phyloP scores from a whole-genome alignment of 2,329 filamentous ascomycete genomes.

The Plectosphaerella plurivora region DNA sequence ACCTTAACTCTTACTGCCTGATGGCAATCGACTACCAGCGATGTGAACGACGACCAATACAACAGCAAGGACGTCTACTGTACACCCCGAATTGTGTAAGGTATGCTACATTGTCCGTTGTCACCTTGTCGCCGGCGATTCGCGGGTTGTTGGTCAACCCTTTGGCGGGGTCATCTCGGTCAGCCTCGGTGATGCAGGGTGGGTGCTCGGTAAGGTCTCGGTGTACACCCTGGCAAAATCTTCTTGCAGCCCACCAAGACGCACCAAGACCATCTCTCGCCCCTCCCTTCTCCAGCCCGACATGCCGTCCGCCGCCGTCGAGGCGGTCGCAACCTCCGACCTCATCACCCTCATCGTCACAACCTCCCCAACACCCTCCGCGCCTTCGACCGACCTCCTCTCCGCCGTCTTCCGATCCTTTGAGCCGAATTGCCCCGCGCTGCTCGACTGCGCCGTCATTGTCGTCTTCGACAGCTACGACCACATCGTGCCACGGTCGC shows the following conservation, averaged over 20 bases:
- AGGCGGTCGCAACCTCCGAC: conserved; percentile 2
- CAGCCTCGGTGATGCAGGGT: not conserved
- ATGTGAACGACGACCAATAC: too few relatives aligned
- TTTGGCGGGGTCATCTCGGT: not conserved
- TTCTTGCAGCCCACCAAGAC: not conserved
- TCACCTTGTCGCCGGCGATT: too few relatives aligned
- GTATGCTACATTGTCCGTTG: too few relatives aligned
- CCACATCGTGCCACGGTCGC: conserved; percentile 33
- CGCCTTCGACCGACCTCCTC: conserved; percentile 48
- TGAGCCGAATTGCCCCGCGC: conserved; percentile 29
- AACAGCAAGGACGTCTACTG: too few relatives aligned
- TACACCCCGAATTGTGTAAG: too few relatives aligned
- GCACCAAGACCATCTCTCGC: not conserved
- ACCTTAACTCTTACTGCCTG: too few relatives aligned
- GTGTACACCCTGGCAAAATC: not conserved
- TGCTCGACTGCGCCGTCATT: conserved; percentile 39
- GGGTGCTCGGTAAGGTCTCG: too few relatives aligned
- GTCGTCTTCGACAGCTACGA: conserved; percentile 51
- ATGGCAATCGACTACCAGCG: too few relatives aligned
- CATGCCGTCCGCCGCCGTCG: not conserved
- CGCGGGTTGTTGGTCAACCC: too few relatives aligned
- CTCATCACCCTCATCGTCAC: conserved; percentile 44
- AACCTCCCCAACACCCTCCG: conserved; percentile 51
- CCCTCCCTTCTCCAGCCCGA: not conserved
- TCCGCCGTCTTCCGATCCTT: conserved; percentile 41